Base-by-base conservation (phyloP, 257 asterid species). In the Nicotiana paniculata region DNA sequence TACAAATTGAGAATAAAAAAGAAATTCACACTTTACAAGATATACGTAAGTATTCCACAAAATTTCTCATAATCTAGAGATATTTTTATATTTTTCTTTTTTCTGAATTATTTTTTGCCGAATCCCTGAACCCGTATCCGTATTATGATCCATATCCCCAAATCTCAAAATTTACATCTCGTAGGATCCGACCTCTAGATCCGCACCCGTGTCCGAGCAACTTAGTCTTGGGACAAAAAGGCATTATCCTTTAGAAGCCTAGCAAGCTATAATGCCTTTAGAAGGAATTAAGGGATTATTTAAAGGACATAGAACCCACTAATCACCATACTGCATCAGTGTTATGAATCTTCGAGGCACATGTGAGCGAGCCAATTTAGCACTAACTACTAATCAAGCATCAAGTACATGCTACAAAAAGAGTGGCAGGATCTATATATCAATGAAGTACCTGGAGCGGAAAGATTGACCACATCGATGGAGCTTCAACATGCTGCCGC, bases 401-500 rank as follows among this genome's bases (percentile, higher is more conserved):
- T 46, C 6, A 24, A 72, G 21, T 72, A 74, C 62, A 74, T 48
- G 26, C 62, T 24, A 74, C 62, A 74, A 74, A 26, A 74, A 55
- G 24, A 74, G 15, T 53, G 57, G 62, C 37, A 74, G 79, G 62
- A 74, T 48, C 43, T 48, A 6, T 74, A 51, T 48, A 48, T 74
- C 58, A 70, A 79, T 53, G 70, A 72, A 83, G 46, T 89, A 96
- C 98, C 99, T 96, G 98, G 82, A 96, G 97, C 58, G 99, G 99
- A 51, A 94, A 94, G 86, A 96, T 96, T 13, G 99, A 86, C 99
- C 99, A 96, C 99, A 94, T 96, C 46, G 99, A 94, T 59, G 97
- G 98, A 83, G 99, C 74, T 85, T 96, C 97, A 75, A 93, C 89
- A 69, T 93, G 99, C 93, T 93, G 94, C 84, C 85, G 91, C 87